These are phyloP conservation scores for Yamadazyma scolyti DNA, from an alignment of 805 yeast genomes.

Conservation along the genomic window DNA sequence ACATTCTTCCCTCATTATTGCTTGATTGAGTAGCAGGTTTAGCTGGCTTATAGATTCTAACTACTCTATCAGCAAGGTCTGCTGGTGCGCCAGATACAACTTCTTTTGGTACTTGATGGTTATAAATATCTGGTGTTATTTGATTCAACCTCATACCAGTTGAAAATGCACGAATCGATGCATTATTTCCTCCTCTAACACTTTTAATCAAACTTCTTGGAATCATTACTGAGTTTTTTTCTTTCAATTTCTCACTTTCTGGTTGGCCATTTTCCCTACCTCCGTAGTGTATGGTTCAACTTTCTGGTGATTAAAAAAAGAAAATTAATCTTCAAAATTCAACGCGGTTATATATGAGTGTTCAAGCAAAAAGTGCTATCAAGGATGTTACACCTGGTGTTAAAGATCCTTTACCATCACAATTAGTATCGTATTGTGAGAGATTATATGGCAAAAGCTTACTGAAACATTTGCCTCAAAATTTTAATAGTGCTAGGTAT, in stretches of 20 bases:
- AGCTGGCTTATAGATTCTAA: conserved; percentile 71
- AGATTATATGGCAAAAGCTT: conserved; percentile 50
- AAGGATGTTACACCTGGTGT: conserved; percentile 50
- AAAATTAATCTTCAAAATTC: too few species aligned
- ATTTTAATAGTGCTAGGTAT: conserved; percentile 60
- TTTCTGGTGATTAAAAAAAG: too few species aligned
- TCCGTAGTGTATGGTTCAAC: too few species aligned
- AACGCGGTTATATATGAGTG: conserved; percentile 8
- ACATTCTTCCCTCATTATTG: conserved; percentile 45
- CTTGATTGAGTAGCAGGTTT: conserved; percentile 84
- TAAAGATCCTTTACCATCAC: conserved; percentile 41
- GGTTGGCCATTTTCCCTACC: conserved; percentile 13
- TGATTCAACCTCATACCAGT: background rate
- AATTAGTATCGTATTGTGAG: conserved; percentile 29
- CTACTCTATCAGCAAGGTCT: conserved; percentile 57
- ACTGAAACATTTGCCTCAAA: conserved; percentile 45
- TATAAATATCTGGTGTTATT: conserved; percentile 20
- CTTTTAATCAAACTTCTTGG: conserved; percentile 2
- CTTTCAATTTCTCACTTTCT: conserved; percentile 10
- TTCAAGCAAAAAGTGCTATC: conserved; percentile 30
- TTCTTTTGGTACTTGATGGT: conserved; percentile 41
- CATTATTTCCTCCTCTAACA: too few species aligned
- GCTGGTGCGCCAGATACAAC: conserved; percentile 80
- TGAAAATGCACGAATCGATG: background rate
- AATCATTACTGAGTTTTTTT: conserved; percentile 2